Evolutionary conservation across 2,329 filamentous ascomycete genomes (phyloP).

Genomic region (Cercospora sojina): DNA sequence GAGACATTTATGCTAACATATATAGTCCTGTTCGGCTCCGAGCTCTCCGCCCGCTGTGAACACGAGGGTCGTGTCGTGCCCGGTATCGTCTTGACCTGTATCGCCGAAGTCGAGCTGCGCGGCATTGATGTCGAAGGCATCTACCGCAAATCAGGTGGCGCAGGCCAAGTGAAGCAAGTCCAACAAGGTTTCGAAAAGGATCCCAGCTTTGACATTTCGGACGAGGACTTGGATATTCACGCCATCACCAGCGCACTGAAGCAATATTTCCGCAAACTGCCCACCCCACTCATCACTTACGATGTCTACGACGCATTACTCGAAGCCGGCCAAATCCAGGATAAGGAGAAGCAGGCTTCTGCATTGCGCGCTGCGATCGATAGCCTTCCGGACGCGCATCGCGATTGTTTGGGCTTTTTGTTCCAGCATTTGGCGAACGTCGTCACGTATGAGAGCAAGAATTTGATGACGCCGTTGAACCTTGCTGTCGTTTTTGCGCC

Average conservation of each 20-base stretch:
- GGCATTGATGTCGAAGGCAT: conserved; percentile 98
- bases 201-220: conserved; percentile 79
- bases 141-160: conserved; percentile 94
- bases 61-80: conserved; percentile 88
- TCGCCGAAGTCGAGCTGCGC: conserved; percentile 91
- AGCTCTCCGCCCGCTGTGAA: conserved; percentile 80
- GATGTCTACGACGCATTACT: conserved; percentile 88
- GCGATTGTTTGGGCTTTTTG: conserved; percentile 87
- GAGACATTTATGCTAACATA: conserved; percentile 25
- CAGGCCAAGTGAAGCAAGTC: conserved; percentile 83
- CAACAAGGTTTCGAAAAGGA: conserved; percentile 88
- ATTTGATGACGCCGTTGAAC: conserved; percentile 96
- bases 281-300: conserved; percentile 84
- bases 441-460: conserved; percentile 76
- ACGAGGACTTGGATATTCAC: conserved; percentile 90
- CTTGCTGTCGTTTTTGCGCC: conserved; percentile 95
- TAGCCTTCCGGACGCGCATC: conserved; percentile 77
- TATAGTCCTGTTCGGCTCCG: conserved; percentile 77
- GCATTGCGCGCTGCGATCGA: conserved; percentile 73
- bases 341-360: conserved; percentile 65
- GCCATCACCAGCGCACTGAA: conserved; percentile 94
- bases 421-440: conserved; percentile 91
- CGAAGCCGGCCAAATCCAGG: conserved; percentile 63
- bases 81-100: conserved; percentile 85
- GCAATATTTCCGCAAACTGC: conserved; percentile 94